Percentiles rank a stretch among this genome's conserved stretches.
phyloP scores from a whole-genome alignment of 2,329 filamentous ascomycete genomes.

The Colletotrichum siamense region DNA sequence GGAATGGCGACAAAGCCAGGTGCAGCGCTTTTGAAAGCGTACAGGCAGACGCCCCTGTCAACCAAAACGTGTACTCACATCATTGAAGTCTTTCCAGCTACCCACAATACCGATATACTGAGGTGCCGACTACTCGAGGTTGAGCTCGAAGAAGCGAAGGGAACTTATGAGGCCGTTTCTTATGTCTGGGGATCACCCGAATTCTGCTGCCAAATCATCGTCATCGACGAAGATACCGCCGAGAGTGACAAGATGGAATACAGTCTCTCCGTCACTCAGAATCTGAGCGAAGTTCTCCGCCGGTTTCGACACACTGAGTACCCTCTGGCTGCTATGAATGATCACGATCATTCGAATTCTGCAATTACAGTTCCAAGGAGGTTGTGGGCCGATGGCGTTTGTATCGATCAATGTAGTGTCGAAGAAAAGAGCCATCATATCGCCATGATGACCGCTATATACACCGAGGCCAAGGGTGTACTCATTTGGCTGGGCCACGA shows the following conservation, averaged over 20 bases:
- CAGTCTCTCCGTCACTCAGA: neutral
- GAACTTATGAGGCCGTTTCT: neutral
- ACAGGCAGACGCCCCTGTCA: rapidly evolving
- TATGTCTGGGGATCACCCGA: neutral
- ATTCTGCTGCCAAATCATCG: neutral
- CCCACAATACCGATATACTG: neutral
- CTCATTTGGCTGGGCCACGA: neutral
- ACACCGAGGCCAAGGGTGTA: neutral
- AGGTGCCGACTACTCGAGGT: neutral
- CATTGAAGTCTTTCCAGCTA: neutral
- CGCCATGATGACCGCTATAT: neutral
- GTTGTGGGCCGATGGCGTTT: neutral
- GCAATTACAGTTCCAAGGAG: neutral
- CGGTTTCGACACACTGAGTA: neutral
- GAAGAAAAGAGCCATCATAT: neutral
- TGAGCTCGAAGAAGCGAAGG: neutral
- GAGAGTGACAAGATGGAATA: neutral
- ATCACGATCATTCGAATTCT: neutral
- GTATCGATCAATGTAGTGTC: neutral
- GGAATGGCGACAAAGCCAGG: neutral
- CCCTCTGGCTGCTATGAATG: neutral
- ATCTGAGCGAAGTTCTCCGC: neutral
- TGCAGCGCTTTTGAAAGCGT: rapidly evolving
- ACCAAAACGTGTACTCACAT: neutral
- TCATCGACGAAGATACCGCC: neutral